Evolutionary conservation across 2,329 filamentous ascomycete species (phyloP).

Genomic region (Emmonsiellopsis sp.): DNA sequence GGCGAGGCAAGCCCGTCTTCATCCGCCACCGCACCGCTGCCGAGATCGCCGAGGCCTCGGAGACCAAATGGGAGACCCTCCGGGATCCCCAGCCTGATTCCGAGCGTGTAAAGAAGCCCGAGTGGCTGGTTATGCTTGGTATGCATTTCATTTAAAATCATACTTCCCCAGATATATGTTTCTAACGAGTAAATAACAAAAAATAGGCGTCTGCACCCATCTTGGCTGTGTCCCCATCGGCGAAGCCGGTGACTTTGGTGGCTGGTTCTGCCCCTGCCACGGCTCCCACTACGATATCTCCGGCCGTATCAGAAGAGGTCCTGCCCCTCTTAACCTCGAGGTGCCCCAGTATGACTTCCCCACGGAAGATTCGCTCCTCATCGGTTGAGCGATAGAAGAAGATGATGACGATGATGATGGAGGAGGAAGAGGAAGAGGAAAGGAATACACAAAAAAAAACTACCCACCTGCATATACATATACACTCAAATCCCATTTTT

Average conservation of each 20-base stretch:
- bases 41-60: constrained; percentile 93
- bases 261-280: constrained; percentile 99
- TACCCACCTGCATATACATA: neutral
- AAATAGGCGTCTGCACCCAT: constrained; percentile 89
- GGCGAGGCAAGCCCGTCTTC: constrained; percentile 99
- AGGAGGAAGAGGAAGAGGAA: neutral
- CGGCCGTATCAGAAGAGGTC: constrained; percentile 93
- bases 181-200: neutral
- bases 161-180: neutral
- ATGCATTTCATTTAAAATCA: constrained; percentile 22
- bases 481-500: too few species aligned
- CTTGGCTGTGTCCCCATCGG: constrained; percentile 98
- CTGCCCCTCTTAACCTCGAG: constrained; percentile 95
- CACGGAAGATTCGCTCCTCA: constrained; percentile 77
- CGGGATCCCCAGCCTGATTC: constrained; percentile 86
- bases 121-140: constrained; percentile 99
- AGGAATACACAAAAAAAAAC: neutral
- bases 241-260: constrained; percentile 94
- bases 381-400: constrained; percentile 60
- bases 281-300: constrained; percentile 99
- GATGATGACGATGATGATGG: too few species aligned
- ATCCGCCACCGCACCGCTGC: constrained; percentile 91
- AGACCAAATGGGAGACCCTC: constrained; percentile 70
- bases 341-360: constrained; percentile 88
- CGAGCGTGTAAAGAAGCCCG: constrained; percentile 93